Percentiles rank a stretch among this genome's conserved stretches.
Evolutionary conservation across 2,329 filamentous ascomycete genomes (phyloP).

Genomic region (Chaetomiaceae sp.): DNA sequence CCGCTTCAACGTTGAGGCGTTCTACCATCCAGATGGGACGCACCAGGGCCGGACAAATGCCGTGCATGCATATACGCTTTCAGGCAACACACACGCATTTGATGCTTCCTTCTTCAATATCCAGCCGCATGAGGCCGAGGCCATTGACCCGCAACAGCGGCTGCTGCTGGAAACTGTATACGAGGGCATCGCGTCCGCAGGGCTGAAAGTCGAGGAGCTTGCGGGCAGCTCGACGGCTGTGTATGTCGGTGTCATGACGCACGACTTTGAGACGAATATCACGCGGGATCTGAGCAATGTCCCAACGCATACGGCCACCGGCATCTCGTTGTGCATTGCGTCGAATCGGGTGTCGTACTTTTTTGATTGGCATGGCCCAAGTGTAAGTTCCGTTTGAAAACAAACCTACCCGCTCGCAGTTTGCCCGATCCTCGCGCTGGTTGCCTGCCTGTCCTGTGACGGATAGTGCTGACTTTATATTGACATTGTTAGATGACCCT

Average conservation of each 20-base stretch:
- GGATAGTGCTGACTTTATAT: too few species aligned
- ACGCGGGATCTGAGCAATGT: slow-evolving; percentile 9
- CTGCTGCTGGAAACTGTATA: slow-evolving; percentile 21
- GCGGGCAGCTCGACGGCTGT: slow-evolving; percentile 30
- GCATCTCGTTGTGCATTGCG: slow-evolving; percentile 28
- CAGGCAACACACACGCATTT: slow-evolving; percentile 10
- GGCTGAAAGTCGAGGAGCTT: slow-evolving; percentile 27
- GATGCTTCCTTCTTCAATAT: slow-evolving; percentile 22
- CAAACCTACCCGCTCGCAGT: too few species aligned
- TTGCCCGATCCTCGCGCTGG: too few species aligned
- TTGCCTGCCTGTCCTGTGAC: too few species aligned
- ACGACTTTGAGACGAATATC: slow-evolving; percentile 28
- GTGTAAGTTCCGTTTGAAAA: too few species aligned
- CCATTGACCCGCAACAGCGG: slow-evolving; percentile 22
- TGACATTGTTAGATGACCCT: too few species aligned
- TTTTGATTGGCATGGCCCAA: slow-evolving; percentile 26
- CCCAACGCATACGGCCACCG: slow-evolving; percentile 22
- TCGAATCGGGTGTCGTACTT: slow-evolving; percentile 36
- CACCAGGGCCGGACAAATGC: slow-evolving; percentile 17
- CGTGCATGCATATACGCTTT: slow-evolving; percentile 15
- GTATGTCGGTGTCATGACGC: slow-evolving; percentile 32
- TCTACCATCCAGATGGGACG: slow-evolving; percentile 15
- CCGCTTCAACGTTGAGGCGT: slow-evolving; percentile 15
- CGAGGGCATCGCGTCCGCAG: slow-evolving; percentile 25
- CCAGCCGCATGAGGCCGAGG: slow-evolving; percentile 14